Base-by-base conservation (phyloP, 495 filamentous ascomycete genomes). In the Trypethelium eluteriae region DNA sequence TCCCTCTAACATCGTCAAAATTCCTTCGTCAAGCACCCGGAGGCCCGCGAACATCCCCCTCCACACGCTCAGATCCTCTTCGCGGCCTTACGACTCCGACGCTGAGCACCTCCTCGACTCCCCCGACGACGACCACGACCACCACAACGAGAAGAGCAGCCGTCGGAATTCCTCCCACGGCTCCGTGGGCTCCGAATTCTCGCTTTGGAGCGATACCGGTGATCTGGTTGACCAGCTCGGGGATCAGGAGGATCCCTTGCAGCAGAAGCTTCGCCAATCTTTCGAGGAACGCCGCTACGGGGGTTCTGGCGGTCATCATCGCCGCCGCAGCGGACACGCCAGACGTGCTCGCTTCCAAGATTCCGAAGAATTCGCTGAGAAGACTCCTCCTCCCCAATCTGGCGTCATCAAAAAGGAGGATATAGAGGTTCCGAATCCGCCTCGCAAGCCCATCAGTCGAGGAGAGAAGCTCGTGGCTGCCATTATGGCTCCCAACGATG, bases 191-290 rank as follows among this genome's bases (percentile, higher is more conserved):
- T 91, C 89, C 64, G 87, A 88, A 70, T 88, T 89, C 76, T 93
- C 90, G 38, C 76, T 84, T 65, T 96, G 91, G 92, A 90, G 90
- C 74, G 91, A 96, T 73, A 94, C 92, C 61, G 94, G 92, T 63
- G 94, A 97, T 78, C 84, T 98, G 67, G 89, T 89, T 70, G 92
- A 96, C 79, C 93, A 95, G 82, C 82, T 92, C 70, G 87, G 85
- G 64, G 89, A 87, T 77, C 84, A 85, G 68, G 89, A 94, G 76
- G 89, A 95, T 77, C 89, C 91, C 62, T 78, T 92, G 66, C 86
- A 83, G 69, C 10, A 49, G 32, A 63, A 59, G 32, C 53, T 59
- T 59, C 53, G 62, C 36, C 14, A 63, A 7, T 63, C 62, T 2
- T 63, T 63, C 62, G 62, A 63, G 62, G 53, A 59, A 59, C 53